Conservation (phyloP, 495 filamentous ascomycete genomes). For the Sphaerosporella brunnea region DNA sequence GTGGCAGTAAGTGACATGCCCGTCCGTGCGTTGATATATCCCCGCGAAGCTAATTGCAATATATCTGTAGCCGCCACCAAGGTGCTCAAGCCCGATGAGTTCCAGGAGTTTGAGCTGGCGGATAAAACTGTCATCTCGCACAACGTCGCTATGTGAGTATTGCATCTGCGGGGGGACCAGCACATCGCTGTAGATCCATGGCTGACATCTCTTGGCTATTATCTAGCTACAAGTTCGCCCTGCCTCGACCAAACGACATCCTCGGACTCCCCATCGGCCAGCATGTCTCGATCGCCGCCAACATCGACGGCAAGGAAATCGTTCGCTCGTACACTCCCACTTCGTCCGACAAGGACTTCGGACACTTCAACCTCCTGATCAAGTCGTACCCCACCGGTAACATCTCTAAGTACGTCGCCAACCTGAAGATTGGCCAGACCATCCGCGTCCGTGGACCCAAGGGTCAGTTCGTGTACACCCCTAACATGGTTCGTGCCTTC, state of each 20-base stretch:
- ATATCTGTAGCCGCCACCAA: slow-evolving; percentile 38
- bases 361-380: slow-evolving; percentile 87
- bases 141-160: slow-evolving; percentile 72
- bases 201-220: too few species aligned
- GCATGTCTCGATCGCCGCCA: slow-evolving; percentile 85
- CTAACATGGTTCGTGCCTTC: slow-evolving; percentile 82
- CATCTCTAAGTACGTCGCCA: slow-evolving; percentile 76
- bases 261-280: slow-evolving; percentile 94
- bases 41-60: neutral
- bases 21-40: neutral
- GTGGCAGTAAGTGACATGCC: slow-evolving; percentile 33
- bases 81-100: slow-evolving; percentile 68
- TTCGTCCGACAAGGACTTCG: slow-evolving; percentile 47
- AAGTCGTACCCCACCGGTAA: slow-evolving; percentile 94
- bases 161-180: too few species aligned
- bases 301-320: slow-evolving; percentile 68
- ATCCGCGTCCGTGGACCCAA: slow-evolving; percentile 83
- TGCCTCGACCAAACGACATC: slow-evolving; percentile 56
- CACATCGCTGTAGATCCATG: neutral
- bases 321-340: slow-evolving; percentile 93
- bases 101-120: slow-evolving; percentile 75
- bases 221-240: slow-evolving; percentile 64
- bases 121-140: slow-evolving; percentile 87
- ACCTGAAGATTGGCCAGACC: slow-evolving; percentile 59
- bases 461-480: slow-evolving; percentile 87